These are phyloP conservation scores for Candida anglica DNA, from an alignment of 805 yeast species.

Conservation along the genomic window DNA sequence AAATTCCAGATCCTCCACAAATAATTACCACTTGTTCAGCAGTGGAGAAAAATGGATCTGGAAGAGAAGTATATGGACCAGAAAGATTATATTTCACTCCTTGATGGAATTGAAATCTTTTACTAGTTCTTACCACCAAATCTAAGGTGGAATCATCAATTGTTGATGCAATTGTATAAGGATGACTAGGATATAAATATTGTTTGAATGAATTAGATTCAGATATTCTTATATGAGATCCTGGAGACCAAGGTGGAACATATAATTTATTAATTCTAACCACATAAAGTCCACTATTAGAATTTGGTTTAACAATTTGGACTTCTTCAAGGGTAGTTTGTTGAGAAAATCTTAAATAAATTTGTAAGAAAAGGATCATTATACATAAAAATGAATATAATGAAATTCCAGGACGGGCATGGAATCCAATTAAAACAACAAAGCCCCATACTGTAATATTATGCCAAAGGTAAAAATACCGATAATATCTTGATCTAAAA, in stretches of 20 bases:
- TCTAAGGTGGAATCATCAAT: slow-evolving; percentile 36
- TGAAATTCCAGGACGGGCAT: slow-evolving; percentile 69
- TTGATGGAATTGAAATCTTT: slow-evolving; percentile 9
- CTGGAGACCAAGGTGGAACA: slow-evolving; percentile 38
- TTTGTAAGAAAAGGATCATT: slow-evolving; percentile 30
- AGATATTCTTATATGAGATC: slow-evolving; percentile 55
- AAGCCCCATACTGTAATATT: slow-evolving; percentile 45
- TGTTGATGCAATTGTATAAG: slow-evolving; percentile 55
- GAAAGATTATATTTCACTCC: slow-evolving; percentile 12
- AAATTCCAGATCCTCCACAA: slow-evolving; percentile 74
- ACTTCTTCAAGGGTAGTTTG: slow-evolving; percentile 10
- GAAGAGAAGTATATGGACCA: slow-evolving; percentile 41
- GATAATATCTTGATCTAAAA: slow-evolving; percentile 48
- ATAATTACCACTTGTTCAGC: slow-evolving; percentile 51
- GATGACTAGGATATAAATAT: slow-evolving; percentile 57
- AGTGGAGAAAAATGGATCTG: slow-evolving; percentile 40
- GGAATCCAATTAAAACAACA: slow-evolving; percentile 46
- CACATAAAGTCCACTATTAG: slow-evolving; percentile 18
- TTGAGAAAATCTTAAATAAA: slow-evolving; percentile 25
- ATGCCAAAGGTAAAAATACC: slow-evolving; percentile 54
- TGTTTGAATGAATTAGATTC: slow-evolving; percentile 23
- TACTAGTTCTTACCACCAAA: slow-evolving; percentile 43
- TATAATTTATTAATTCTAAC: slow-evolving; percentile 12
- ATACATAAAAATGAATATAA: slow-evolving; percentile 24
- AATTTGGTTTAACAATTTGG: slow-evolving; percentile 10